Evolutionary conservation across 2,329 filamentous ascomycete genomes (phyloP).

Genomic region (Fusarium albosuccineum): DNA sequence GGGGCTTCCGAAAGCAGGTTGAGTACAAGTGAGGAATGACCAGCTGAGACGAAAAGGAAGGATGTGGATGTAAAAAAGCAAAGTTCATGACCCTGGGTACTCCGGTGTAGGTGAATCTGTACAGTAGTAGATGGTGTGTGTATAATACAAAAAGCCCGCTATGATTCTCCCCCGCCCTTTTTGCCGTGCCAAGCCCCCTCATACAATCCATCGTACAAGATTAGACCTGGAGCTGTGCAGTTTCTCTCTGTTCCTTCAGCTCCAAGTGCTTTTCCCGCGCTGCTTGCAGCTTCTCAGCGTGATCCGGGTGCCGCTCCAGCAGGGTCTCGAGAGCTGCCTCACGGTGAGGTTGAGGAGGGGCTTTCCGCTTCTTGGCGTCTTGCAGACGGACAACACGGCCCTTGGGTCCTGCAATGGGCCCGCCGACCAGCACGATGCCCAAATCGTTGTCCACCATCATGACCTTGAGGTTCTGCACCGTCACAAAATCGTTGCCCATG

Average conservation of each 20-base stretch:
- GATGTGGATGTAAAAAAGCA: constrained; percentile 26
- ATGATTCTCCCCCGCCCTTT: constrained; percentile 44
- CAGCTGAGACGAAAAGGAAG: not conserved
- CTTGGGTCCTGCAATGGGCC: constrained; percentile 88
- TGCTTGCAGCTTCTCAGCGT: constrained; percentile 60
- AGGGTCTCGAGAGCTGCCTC: constrained; percentile 59
- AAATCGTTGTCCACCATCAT: constrained; percentile 88
- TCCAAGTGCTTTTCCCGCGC: constrained; percentile 66
- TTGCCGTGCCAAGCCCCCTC: constrained; percentile 47
- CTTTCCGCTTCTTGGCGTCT: constrained; percentile 88
- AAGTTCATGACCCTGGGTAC: constrained; percentile 41
- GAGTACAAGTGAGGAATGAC: constrained; percentile 45
- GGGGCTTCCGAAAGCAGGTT: constrained; percentile 66
- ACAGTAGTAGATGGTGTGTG: constrained; percentile 49
- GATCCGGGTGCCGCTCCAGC: constrained; percentile 62
- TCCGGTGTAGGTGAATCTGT: constrained; percentile 48
- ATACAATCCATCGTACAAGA: constrained; percentile 39
- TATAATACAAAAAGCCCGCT: constrained; percentile 57
- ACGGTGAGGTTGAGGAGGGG: constrained; percentile 63
- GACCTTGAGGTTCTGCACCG: constrained; percentile 91
- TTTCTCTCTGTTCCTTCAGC: constrained; percentile 64
- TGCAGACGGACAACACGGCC: constrained; percentile 86
- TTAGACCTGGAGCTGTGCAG: constrained; percentile 36
- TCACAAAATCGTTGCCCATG: constrained; percentile 92
- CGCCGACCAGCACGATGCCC: constrained; percentile 89